Conservation (phyloP, 208 protist species). For the Acanthamoeba healyi region DNA sequence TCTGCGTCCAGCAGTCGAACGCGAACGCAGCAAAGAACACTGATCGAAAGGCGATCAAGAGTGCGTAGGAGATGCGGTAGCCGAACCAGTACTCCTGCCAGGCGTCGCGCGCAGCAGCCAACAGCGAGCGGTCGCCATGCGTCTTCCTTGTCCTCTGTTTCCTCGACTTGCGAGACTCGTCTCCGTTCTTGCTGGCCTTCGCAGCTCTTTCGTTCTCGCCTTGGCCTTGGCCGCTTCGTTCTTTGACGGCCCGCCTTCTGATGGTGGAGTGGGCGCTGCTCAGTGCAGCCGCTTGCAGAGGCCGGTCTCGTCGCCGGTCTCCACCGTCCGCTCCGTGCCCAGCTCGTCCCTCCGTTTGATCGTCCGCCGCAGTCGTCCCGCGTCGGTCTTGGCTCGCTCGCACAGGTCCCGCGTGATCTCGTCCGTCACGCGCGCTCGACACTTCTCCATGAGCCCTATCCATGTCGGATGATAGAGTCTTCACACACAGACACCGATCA, state of each 20-base stretch:
- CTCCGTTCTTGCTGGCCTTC: not conserved
- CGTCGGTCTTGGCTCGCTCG: not conserved
- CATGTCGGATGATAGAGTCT: slow-evolving; percentile 67
- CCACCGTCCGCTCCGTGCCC: slow-evolving; percentile 17
- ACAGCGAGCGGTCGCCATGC: not conserved
- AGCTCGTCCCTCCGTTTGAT: slow-evolving; percentile 2
- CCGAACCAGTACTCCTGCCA: slow-evolving; percentile 47
- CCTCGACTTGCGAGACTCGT: not conserved
- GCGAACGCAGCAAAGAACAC: slow-evolving; percentile 24
- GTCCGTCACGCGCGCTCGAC: slow-evolving; percentile 4
- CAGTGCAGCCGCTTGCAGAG: not conserved
- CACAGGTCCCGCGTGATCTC: slow-evolving; percentile 54
- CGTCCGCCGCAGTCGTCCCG: not conserved
- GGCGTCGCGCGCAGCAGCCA: not conserved
- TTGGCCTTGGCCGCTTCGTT: not conserved
- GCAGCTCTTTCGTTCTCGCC: too few relatives aligned
- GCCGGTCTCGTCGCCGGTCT: not conserved
- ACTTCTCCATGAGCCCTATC: slow-evolving; percentile 43
- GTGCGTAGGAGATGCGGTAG: slow-evolving; percentile 38
- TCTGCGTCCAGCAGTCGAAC: slow-evolving; percentile 67
- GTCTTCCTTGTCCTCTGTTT: not conserved
- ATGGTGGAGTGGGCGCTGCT: not conserved
- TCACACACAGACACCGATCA: not conserved
- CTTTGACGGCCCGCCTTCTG: too few relatives aligned
- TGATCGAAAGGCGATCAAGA: slow-evolving; percentile 20